phyloP scores from a whole-genome alignment of 108 stramenopile genomes.

The Pseudonitzschia multistriata region DNA sequence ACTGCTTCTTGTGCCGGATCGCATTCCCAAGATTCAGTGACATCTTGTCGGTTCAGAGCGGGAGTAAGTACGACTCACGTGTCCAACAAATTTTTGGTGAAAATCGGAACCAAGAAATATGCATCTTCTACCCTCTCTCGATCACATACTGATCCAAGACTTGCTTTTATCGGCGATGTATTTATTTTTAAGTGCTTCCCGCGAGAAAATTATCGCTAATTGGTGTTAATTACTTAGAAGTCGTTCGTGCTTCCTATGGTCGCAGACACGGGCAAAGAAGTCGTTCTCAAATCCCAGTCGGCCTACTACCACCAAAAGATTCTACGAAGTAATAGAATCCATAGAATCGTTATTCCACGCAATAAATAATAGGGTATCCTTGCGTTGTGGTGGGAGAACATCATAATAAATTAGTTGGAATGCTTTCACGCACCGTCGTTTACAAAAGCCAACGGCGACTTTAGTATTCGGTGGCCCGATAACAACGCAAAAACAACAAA shows the following conservation, averaged over 20 bases:
- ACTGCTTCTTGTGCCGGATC: too few relatives aligned
- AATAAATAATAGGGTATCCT: too few relatives aligned
- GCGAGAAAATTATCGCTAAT: neutral
- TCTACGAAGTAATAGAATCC: neutral
- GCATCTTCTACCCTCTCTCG: neutral
- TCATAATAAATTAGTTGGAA: too few relatives aligned
- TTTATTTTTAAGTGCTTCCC: neutral
- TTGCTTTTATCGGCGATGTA: neutral
- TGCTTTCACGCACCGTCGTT: too few relatives aligned
- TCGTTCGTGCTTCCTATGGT: neutral
- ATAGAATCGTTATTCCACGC: too few relatives aligned
- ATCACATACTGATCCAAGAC: neutral
- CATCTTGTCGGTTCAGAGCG: too few relatives aligned
- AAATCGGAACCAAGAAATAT: neutral
- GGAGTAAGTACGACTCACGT: too few relatives aligned
- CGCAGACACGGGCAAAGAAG: neutral
- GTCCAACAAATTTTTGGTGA: neutral
- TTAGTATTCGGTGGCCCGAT: neutral
- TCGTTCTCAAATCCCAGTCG: neutral
- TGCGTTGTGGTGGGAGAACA: too few relatives aligned
- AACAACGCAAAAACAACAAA: neutral
- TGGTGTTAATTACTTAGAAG: neutral
- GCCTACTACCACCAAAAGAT: neutral
- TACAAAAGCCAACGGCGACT: too few relatives aligned
- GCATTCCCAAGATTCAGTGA: too few relatives aligned